Evolutionary conservation across 306 rosid genomes (phyloP).

Genomic region (Clitoria ternatea): DNA sequence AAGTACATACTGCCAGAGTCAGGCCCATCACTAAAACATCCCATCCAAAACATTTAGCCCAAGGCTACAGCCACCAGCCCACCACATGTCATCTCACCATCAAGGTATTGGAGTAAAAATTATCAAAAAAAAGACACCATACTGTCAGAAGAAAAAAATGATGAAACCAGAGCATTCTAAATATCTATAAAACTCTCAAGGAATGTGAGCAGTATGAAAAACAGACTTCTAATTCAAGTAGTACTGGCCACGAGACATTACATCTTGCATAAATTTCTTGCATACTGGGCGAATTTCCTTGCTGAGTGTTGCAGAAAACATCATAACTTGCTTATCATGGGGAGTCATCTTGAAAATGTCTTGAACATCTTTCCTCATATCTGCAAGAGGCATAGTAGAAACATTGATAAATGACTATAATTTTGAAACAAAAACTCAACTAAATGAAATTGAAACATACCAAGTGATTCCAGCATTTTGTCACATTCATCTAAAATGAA

Average conservation of each 20-base stretch:
- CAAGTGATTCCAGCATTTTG: slow-evolving; percentile 98
- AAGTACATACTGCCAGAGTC: no score
- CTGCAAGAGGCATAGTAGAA: slow-evolving; percentile 40
- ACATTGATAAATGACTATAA: slow-evolving; percentile 17
- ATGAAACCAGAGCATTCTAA: slow-evolving; percentile 38
- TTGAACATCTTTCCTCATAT: slow-evolving; percentile 98
- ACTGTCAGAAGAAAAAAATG: slow-evolving; percentile 24
- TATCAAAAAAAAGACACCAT: slow-evolving; percentile 15
- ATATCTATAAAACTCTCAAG: slow-evolving; percentile 40
- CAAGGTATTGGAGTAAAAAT: slow-evolving; percentile 24
- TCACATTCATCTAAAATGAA: slow-evolving; percentile 96
- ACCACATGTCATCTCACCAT: slow-evolving; percentile 23
- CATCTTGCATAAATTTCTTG: slow-evolving; percentile 99
- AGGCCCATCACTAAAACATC: no score
- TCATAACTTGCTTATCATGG: slow-evolving; percentile 99
- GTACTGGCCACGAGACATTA: slow-evolving; percentile 89
- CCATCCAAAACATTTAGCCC: no score
- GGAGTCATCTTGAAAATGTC: slow-evolving; percentile 99
- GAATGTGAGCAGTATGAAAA: slow-evolving; percentile 59
- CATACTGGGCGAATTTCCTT: slow-evolving; percentile 99
- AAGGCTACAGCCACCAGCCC: neutral
- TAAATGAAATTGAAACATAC: slow-evolving; percentile 34
- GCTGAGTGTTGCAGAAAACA: slow-evolving; percentile 99
- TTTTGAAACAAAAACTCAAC: neutral
- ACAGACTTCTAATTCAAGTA: slow-evolving; percentile 82